Base-by-base conservation (phyloP, 805 yeast species). In the Wickerhamomyces bisporus region DNA sequence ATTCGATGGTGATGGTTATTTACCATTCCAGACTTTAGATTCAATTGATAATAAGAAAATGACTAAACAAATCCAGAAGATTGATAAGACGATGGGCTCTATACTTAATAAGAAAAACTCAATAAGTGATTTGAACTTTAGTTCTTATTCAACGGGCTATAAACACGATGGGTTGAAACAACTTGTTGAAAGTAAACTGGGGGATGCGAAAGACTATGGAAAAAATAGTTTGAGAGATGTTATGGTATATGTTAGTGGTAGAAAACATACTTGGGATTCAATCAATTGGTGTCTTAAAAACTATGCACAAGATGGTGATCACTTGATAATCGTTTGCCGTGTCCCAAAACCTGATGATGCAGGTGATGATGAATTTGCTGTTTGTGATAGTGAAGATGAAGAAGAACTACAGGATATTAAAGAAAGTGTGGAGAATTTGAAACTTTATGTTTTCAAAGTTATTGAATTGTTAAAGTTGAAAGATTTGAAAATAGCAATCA, bases 1-100 rank as follows among this genome's bases (percentile, higher is more conserved):
- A 34, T 54, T 54, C 26, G 54, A 43, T 23, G 52, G 52, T 13
- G 53, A 53, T 30, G 55, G 42, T 2, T 54, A 51, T 26, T 26
- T 53, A 18, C 53, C 58, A 2, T 35, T 42, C 15, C 32, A 37
- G 17, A 32, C 35, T n/a, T 26, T 35, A 17, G 28, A 36, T 4
- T 16, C 35, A 4, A 10, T 30, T 3, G 42, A 42, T 12, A 24
- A 14, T 30, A 30, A 39, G 5, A 35, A 34, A 14, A 26, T 30
- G 10, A 32, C 33, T n/a, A 31, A 33, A 17, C 42, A 34, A 18
- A 39, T 44, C 14, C 43, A 43, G 31, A 45, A 52, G 25, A 43
- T 54, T 36, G 57, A 54, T 30, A 51, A 45, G 26, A 29, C 44
- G 15, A 43, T 34, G 10, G 47, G 45, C 4, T 35, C 40, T 11